Evolutionary conservation across 164 flowering plant species (phyloP).

Genomic region (Vitis labrusca): DNA sequence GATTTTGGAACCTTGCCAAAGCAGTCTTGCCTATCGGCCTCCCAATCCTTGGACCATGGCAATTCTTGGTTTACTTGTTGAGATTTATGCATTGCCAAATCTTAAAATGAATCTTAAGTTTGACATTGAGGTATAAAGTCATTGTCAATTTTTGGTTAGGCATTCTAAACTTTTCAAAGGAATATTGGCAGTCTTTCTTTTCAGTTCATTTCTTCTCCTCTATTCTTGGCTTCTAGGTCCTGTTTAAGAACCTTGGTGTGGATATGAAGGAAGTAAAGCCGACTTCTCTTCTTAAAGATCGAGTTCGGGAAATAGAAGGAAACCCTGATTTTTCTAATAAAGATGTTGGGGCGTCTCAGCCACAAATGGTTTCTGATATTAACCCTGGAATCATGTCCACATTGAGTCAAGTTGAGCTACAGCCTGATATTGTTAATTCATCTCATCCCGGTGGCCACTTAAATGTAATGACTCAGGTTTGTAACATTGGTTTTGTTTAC

Average conservation of each 20-base stretch:
- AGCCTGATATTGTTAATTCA: constrained; percentile 54
- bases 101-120: constrained; percentile 97
- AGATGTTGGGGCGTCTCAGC: constrained; percentile 69
- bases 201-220: not conserved
- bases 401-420: constrained; percentile 70
- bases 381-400: constrained; percentile 58
- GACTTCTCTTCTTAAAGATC: constrained; percentile 84
- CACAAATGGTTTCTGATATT: constrained; percentile 61
- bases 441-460: constrained; percentile 64
- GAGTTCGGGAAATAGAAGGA: constrained; percentile 84
- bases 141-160: not conserved
- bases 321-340: constrained; percentile 98
- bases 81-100: constrained; percentile 93
- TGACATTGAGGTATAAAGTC: constrained; percentile 80
- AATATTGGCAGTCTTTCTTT: not conserved
- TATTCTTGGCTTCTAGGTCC: constrained; percentile 49
- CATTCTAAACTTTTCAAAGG: not conserved
- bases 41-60: constrained; percentile 99
- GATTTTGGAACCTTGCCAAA: constrained; percentile 89
- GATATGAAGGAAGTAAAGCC: constrained; percentile 87
- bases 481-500: constrained; percentile 7
- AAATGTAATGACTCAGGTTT: constrained; percentile 63
- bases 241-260: constrained; percentile 83
- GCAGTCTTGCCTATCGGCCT: constrained; percentile 87
- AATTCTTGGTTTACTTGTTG: constrained; percentile 82